phyloP scores from a whole-genome alignment of 345 rosid genomes.

The Capsella bursapastoris region DNA sequence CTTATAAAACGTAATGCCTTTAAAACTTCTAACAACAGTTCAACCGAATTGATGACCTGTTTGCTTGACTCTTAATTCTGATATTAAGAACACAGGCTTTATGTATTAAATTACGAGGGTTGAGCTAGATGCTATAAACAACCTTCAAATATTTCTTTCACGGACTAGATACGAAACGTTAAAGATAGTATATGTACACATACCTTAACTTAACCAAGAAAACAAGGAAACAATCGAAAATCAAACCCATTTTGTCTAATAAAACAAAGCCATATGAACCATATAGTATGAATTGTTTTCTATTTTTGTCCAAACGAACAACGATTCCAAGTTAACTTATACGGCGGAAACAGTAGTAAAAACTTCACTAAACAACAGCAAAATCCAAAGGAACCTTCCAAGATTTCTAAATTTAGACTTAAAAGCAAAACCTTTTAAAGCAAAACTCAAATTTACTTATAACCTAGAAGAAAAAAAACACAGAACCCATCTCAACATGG shows the following conservation, averaged over 20 bases:
- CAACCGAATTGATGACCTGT: neutral
- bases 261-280: neutral
- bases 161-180: neutral
- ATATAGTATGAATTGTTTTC: neutral
- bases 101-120: neutral
- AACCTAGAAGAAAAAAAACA: neutral
- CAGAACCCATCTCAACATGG: neutral
- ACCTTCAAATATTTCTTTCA: neutral
- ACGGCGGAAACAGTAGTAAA: constrained; percentile 17
- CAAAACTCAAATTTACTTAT: neutral
- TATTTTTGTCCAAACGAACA: constrained; percentile 9
- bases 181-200: neutral
- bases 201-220: constrained; percentile 21
- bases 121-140: neutral
- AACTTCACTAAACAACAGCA: neutral
- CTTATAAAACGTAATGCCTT: neutral
- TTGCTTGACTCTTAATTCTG: neutral
- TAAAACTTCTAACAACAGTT: neutral
- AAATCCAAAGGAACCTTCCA: neutral
- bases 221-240: neutral
- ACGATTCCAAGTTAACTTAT: constrained; percentile 14
- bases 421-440: neutral
- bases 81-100: neutral
- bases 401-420: constrained; percentile 17
- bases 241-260: neutral